Conservation (phyloP, 768 basidiomycete species). For the Dacryopinax spathularia region DNA sequence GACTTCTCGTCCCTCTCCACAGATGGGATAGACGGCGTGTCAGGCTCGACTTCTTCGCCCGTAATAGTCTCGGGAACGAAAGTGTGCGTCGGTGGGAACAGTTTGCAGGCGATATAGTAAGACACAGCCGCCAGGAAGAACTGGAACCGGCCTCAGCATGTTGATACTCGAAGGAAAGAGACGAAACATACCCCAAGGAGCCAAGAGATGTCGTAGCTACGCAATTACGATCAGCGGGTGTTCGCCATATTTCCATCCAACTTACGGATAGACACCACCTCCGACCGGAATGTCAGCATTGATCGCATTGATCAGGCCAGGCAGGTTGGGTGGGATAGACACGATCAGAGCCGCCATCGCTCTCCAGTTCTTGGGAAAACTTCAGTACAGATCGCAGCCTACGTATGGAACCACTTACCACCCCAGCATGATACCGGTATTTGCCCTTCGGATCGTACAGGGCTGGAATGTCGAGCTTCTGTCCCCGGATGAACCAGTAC, state of each 20-base stretch:
- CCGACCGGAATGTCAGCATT: slow-evolving; percentile 50
- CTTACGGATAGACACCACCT: slow-evolving; percentile 38
- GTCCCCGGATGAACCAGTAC: slow-evolving; percentile 65
- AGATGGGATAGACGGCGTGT: background rate
- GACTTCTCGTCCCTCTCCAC: background rate
- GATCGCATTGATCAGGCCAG: slow-evolving; percentile 65
- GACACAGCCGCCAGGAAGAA: background rate
- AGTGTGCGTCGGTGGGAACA: background rate
- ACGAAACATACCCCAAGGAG: slow-evolving; percentile 47
- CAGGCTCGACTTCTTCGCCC: background rate
- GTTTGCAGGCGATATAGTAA: background rate
- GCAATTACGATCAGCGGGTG: too few species aligned
- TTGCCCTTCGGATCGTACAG: slow-evolving; percentile 71
- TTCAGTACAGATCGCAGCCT: too few species aligned
- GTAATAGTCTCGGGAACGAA: background rate
- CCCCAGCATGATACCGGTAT: slow-evolving; percentile 62
- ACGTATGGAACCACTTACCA: slow-evolving; percentile 33
- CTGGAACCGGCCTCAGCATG: background rate
- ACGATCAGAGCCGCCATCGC: slow-evolving; percentile 53
- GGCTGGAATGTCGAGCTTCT: slow-evolving; percentile 64
- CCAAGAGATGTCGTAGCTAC: slow-evolving; percentile 65
- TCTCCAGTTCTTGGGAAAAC: slow-evolving; percentile 59
- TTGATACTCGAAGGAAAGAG: background rate
- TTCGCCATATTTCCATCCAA: too few species aligned
- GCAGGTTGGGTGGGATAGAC: slow-evolving; percentile 56